Evolutionary conservation across 192 early-diverging fungal genomes (phyloP), one percentile per base, ranked within the genome.

Genomic region (Backusella tuberculispora): DNA sequence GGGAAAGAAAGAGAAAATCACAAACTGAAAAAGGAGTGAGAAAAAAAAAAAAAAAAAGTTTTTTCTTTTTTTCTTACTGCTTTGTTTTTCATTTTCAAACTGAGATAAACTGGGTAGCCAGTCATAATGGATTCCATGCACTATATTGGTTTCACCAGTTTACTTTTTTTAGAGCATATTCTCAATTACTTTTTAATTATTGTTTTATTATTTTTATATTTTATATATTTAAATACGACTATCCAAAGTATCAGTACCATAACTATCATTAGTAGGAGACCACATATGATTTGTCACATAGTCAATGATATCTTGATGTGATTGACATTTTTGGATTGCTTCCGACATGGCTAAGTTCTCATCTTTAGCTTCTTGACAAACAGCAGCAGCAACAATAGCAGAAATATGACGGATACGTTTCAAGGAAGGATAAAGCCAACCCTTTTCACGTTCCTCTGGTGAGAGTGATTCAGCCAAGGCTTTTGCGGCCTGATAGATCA

Each of bases 331-430:
- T 24, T 60, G 53, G 19, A 83, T 53, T 0, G 63, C 44, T 37
- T 67, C 21, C 8, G 45, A 46, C 40, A 45, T 48, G 7, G 78
- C 74, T 12, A 83, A 44, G 8, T 47, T 56, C 47, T 76, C 77
- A 12, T 71, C 34, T 6, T 70, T 42, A 26, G 81, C 78, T 63
- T 72, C 74, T 29, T 76, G 75, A 66, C 91, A 85, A 40, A 99
- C 93, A 48, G 94, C 95, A 3, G 93, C 88, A 63, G 96, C 94
- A 13, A 99, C 87, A 80, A 90, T 78, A 1, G 92, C 91, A 37
- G 90, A 93, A 37, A 93, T 90, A 63, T 93, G 88, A 71, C 97
- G 91, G 74, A 99, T 99, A 65, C 97, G 93, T 47, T 88, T 85
- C 66, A 99, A 77, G 48, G 88, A 86, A 6, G 97, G 97, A 81